Evolutionary conservation across 306 rosid genomes (phyloP).

Genomic region (Malus fusca): DNA sequence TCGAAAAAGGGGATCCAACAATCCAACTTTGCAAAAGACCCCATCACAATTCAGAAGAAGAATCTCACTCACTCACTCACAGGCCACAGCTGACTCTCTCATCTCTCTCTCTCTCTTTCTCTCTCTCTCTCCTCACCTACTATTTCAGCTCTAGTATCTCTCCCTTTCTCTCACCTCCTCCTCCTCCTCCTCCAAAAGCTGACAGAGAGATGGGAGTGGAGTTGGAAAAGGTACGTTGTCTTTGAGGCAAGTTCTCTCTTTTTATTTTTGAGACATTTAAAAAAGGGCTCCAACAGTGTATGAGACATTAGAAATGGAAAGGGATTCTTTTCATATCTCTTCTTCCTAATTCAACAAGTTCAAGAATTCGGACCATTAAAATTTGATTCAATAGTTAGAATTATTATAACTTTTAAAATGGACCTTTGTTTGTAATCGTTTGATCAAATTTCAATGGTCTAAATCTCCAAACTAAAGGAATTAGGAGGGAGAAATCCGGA

Average conservation of each 20-base stretch:
- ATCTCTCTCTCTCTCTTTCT: not conserved
- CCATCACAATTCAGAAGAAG: constrained; percentile 19
- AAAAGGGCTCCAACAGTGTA: constrained; percentile 7
- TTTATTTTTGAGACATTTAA: constrained; percentile 19
- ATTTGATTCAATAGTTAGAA: too few species aligned
- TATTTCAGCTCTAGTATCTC: not conserved
- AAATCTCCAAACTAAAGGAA: too few species aligned
- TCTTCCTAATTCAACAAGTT: too few species aligned
- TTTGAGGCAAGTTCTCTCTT: constrained; percentile 4
- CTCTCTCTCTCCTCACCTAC: not conserved
- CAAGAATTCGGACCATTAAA: too few species aligned
- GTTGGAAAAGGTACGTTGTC: not conserved
- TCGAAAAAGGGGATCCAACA: constrained; percentile 39
- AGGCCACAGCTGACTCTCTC: not conserved
- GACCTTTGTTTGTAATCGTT: too few species aligned
- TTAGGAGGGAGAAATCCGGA: too few species aligned
- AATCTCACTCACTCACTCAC: not conserved
- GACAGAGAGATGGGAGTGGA: not conserved
- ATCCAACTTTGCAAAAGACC: not conserved
- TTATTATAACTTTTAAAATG: too few species aligned
- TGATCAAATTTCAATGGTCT: too few species aligned
- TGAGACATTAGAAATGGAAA: too few species aligned
- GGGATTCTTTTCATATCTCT: too few species aligned
- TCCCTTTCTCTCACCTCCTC: not conserved
- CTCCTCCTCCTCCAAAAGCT: not conserved